A percentile compares a stretch with the other conserved stretches of the same genome.
Conservation (phyloP, 768 basidiomycete genomes). For the Pilatotrama ljubarskyi region DNA sequence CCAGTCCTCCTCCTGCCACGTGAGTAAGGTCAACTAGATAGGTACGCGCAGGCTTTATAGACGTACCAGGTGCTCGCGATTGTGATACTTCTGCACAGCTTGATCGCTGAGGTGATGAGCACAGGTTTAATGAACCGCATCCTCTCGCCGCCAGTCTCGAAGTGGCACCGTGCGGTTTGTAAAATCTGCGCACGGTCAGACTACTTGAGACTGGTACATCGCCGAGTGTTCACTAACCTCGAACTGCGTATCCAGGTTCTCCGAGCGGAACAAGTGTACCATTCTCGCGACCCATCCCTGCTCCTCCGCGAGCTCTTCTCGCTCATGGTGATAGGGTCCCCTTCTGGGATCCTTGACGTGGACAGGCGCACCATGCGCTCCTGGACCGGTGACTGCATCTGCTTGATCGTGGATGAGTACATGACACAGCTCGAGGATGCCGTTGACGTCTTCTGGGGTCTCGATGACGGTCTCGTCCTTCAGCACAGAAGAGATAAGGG, state of each 20-base stretch:
- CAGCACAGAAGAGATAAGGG: slow-evolving; percentile 89
- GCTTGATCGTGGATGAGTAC: slow-evolving; percentile 88
- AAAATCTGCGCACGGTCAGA: slow-evolving; percentile 56
- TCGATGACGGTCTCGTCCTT: slow-evolving; percentile 98
- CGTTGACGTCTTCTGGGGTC: slow-evolving; percentile 90
- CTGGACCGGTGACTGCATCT: slow-evolving; percentile 40
- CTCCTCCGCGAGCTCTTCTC: slow-evolving; percentile 95
- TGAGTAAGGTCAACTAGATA: background rate
- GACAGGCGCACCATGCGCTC: slow-evolving; percentile 36
- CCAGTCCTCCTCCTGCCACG: slow-evolving; percentile 87
- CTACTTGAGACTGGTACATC: no score
- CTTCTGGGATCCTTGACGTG: slow-evolving; percentile 50
- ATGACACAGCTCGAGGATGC: slow-evolving; percentile 89
- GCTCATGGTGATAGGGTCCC: slow-evolving; percentile 63
- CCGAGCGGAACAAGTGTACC: slow-evolving; percentile 92
- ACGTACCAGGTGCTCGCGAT: slow-evolving; percentile 66
- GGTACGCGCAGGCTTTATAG: background rate
- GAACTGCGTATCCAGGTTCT: slow-evolving; percentile 86
- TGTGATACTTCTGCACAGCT: slow-evolving; percentile 91
- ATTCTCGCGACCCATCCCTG: slow-evolving; percentile 99
- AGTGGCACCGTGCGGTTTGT: slow-evolving; percentile 87
- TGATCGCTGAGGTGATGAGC: slow-evolving; percentile 89
- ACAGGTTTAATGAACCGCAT: slow-evolving; percentile 98
- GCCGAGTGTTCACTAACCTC: slow-evolving; percentile 55
- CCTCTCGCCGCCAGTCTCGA: slow-evolving; percentile 88